Evolutionary conservation across 225 moss, liverwort and hornwort species (phyloP).

Genomic region (Sphagnum contortum): DNA sequence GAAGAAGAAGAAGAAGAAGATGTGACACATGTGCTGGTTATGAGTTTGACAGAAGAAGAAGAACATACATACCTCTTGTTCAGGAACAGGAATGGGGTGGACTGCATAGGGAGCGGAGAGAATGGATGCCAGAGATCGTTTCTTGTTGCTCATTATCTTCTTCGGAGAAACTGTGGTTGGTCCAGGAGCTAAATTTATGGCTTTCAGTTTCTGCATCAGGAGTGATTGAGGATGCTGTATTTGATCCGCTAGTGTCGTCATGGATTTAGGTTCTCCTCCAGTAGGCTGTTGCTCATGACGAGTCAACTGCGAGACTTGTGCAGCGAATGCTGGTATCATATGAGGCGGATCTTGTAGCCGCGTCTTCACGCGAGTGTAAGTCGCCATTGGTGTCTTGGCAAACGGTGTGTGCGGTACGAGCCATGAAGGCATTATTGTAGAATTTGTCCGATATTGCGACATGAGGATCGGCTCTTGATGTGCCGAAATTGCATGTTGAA

Average conservation of each 20-base stretch:
- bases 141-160: not conserved
- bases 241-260: no score
- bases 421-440: not conserved
- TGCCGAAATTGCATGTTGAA: constrained; percentile 3
- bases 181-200: constrained; percentile 15
- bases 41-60: not conserved
- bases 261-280: constrained; percentile 10
- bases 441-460: not conserved
- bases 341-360: constrained; percentile 70
- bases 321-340: constrained; percentile 44
- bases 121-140: constrained; percentile 18
- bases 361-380: constrained; percentile 52
- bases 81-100: constrained; percentile 14
- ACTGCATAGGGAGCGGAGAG: constrained; percentile 14
- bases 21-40: not conserved
- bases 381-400: constrained; percentile 30
- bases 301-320: constrained; percentile 44
- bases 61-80: constrained; percentile 19
- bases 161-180: constrained; percentile 3
- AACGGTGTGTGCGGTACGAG: constrained; percentile 5
- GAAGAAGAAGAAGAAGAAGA: no score
- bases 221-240: constrained; percentile 2
- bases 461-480: not conserved
- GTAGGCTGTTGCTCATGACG: constrained; percentile 16
- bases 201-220: constrained; percentile 11